Percentiles rank a stretch among this genome's conserved stretches.
phyloP scores from a whole-genome alignment of 345 rosid species.

The Populus nigra region DNA sequence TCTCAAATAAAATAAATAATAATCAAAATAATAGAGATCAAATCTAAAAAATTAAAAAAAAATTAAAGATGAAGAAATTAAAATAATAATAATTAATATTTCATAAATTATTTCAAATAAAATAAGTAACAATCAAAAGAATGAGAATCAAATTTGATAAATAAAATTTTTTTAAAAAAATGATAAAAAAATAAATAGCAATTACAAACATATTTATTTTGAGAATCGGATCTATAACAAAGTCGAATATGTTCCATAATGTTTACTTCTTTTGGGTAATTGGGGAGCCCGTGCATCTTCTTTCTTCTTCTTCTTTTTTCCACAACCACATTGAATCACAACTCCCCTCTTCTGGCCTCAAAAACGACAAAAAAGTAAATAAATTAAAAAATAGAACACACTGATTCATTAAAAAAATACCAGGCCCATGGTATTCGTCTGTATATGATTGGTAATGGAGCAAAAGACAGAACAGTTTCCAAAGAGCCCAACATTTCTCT shows the following conservation, averaged over 20 bases:
- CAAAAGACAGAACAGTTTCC: constrained; percentile 20
- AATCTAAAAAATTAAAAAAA: too few relatives aligned
- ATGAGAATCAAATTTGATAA: too few relatives aligned
- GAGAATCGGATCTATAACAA: not conserved
- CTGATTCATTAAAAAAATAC: constrained; percentile 20
- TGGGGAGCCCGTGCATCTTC: not conserved
- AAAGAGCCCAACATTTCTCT: constrained; percentile 9
- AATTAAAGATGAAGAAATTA: too few relatives aligned
- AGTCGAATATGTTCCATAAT: not conserved
- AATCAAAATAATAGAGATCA: too few relatives aligned
- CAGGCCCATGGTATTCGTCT: constrained; percentile 27
- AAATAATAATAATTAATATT: too few relatives aligned
- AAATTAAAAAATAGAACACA: not conserved
- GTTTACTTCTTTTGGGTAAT: not conserved
- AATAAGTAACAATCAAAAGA: too few relatives aligned
- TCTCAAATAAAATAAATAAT: too few relatives aligned
- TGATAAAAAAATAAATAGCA: not conserved
- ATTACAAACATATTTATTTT: not conserved
- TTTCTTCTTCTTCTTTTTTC: not conserved
- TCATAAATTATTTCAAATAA: too few relatives aligned
- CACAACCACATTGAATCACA: not conserved
- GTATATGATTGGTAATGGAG: constrained; percentile 24
- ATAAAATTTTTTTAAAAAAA: too few relatives aligned
- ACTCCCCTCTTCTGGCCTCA: constrained; percentile 12
- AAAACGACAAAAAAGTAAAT: not conserved